Conservation (phyloP, 495 filamentous ascomycete genomes). For the Amorphotheca resinae region DNA sequence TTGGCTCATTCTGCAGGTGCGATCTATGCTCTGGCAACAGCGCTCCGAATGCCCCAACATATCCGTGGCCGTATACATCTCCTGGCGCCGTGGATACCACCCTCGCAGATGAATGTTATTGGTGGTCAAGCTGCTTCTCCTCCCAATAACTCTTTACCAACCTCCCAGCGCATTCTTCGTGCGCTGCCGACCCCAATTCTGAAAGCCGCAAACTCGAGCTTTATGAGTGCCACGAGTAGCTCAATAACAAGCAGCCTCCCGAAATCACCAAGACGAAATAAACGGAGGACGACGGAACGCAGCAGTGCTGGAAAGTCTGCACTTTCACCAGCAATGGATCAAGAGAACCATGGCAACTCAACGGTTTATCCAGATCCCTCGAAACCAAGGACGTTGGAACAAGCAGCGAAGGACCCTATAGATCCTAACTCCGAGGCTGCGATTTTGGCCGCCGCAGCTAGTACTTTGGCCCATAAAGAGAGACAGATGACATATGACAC, state of each 20-base stretch:
- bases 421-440: constrained; percentile 20
- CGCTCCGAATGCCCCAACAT: constrained; percentile 88
- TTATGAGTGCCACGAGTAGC: constrained; percentile 84
- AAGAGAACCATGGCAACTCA: constrained; percentile 20
- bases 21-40: constrained; percentile 94
- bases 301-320: constrained; percentile 24
- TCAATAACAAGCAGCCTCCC: constrained; percentile 77
- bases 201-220: constrained; percentile 87
- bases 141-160: constrained; percentile 74
- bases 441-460: constrained; percentile 35
- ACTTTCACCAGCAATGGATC: constrained; percentile 19
- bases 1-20: constrained; percentile 96
- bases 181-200: constrained; percentile 84
- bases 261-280: constrained; percentile 48
- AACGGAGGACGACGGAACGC: constrained; percentile 43
- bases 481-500: constrained; percentile 72
- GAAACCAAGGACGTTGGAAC: constrained; percentile 13
- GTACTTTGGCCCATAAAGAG: constrained; percentile 46
- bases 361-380: constrained; percentile 19
- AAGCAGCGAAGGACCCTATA: constrained; percentile 18
- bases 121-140: constrained; percentile 61
- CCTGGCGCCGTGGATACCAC: constrained; percentile 94
- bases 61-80: constrained; percentile 93
- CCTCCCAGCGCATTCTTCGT: constrained; percentile 80
- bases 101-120: constrained; percentile 84